Base-by-base conservation (phyloP, 2,329 filamentous ascomycete genomes). In the Exophiala oligosperma region DNA sequence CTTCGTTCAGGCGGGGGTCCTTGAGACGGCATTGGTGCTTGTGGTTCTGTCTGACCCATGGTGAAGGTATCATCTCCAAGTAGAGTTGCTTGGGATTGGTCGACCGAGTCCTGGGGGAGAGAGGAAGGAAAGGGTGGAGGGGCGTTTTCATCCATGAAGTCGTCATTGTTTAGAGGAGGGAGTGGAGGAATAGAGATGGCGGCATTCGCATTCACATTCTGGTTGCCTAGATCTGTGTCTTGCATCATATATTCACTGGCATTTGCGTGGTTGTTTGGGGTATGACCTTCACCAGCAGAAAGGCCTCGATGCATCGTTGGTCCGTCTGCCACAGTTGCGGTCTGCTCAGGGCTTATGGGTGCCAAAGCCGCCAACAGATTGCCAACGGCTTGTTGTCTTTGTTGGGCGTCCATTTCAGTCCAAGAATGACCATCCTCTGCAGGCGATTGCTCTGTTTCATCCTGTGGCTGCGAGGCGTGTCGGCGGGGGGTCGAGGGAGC, bases 281-380 rank as follows among this genome's bases (percentile, higher is more conserved):
- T 40, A 21, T 48, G 40, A 49, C 28, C 46, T 40, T 46, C 44
- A 37, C 23, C 38, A 35, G 56, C 50, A 50, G 56, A 26, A 12
- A 29, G 46, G 9, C 26, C 23, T 32, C 8, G 23, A 26, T 50
- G 29, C 37, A 26, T 37, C 24, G 14, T 37, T 23, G 38, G 43
- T 28, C 28, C 24, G 12, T 46, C 49, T 17, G 44, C 49, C 26
- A 50, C 46, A 48, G 54, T 56, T 58, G 44, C 51, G 49, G 49
- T 54, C 50, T 54, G 49, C 49, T 55, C 56, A 23, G 58, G 57
- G 56, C 54, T 56, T 32, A 51, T n/a, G 52, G 61, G 59, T 37
- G 49, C 52, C 37, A 64, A 46, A 32, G 62, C 62, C 26, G 62
- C 62, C 53, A 64, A 43, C 28, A 64, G 56, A 41, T 62, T 64